phyloP scores from a whole-genome alignment of 2,329 filamentous ascomycete species.

The Anthostomella pinea region DNA sequence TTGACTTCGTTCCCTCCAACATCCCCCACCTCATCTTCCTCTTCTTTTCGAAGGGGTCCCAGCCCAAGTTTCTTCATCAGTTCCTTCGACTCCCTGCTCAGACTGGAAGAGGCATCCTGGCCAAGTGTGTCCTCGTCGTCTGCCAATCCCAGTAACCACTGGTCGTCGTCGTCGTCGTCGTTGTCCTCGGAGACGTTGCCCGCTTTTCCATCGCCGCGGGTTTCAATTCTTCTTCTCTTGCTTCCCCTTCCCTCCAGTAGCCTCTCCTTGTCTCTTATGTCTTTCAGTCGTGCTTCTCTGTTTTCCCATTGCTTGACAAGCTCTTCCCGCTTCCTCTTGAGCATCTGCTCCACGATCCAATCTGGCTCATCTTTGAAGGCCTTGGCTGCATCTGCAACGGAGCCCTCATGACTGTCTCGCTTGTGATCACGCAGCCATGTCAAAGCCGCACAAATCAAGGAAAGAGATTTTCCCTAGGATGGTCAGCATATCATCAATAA shows the following conservation, averaged over 20 bases:
- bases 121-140: constrained; percentile 70
- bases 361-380: constrained; percentile 67
- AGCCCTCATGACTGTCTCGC: constrained; percentile 53
- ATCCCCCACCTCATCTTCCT: constrained; percentile 40
- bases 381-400: constrained; percentile 42
- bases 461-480: constrained; percentile 78
- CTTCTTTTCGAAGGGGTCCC: constrained; percentile 31
- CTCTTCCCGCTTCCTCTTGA: constrained; percentile 64
- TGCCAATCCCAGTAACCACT: constrained; percentile 74
- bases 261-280: constrained; percentile 61
- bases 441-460: constrained; percentile 81
- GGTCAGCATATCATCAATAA: constrained; percentile 15
- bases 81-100: constrained; percentile 73
- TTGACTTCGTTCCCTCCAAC: constrained; percentile 66
- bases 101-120: constrained; percentile 38
- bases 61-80: constrained; percentile 66
- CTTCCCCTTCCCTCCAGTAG: constrained; percentile 50
- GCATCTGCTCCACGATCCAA: constrained; percentile 80
- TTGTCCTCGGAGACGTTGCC: constrained; percentile 16
- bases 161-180: constrained; percentile 48
- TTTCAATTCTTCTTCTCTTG: constrained; percentile 47
- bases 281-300: constrained; percentile 68
- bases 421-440: constrained; percentile 91
- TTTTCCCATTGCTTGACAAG: constrained; percentile 66
- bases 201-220: constrained; percentile 24